These are phyloP conservation scores for Paramecium sexaurelia DNA, from an alignment of 73 alveolate species.

Conservation along the genomic window DNA sequence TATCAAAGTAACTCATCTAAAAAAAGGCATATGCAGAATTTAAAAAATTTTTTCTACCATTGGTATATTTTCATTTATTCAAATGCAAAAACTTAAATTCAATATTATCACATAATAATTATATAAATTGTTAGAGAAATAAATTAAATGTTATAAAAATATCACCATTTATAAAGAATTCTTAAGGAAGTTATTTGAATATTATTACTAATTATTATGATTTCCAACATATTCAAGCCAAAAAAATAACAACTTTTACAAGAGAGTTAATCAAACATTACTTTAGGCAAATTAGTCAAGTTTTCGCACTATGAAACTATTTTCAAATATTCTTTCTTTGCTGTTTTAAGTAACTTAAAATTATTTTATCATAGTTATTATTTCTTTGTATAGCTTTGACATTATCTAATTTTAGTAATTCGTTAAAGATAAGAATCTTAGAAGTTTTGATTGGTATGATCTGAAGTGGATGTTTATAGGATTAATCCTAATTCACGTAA, in stretches of 20 bases:
- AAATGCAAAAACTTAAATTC: too few relatives aligned
- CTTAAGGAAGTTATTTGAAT: neutral
- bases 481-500: constrained; percentile 20
- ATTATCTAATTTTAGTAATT: neutral
- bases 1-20: too few relatives aligned
- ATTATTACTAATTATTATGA: neutral
- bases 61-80: too few relatives aligned
- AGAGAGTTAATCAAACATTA: neutral
- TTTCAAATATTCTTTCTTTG: constrained; percentile 39
- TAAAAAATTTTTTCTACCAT: too few relatives aligned
- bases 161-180: neutral
- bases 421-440: neutral
- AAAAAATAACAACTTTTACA: neutral
- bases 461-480: constrained; percentile 35
- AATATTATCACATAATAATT: neutral
- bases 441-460: constrained; percentile 8
- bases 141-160: neutral
- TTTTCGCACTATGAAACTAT: constrained; percentile 55
- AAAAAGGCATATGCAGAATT: too few relatives aligned
- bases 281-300: constrained; percentile 19
- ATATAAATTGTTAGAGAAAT: neutral
- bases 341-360: constrained; percentile 10
- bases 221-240: neutral
- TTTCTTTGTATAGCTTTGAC: neutral
- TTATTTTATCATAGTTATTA: neutral